phyloP scores from a whole-genome alignment of 108 stramenopile species.

The Cyclotella cryptica region DNA sequence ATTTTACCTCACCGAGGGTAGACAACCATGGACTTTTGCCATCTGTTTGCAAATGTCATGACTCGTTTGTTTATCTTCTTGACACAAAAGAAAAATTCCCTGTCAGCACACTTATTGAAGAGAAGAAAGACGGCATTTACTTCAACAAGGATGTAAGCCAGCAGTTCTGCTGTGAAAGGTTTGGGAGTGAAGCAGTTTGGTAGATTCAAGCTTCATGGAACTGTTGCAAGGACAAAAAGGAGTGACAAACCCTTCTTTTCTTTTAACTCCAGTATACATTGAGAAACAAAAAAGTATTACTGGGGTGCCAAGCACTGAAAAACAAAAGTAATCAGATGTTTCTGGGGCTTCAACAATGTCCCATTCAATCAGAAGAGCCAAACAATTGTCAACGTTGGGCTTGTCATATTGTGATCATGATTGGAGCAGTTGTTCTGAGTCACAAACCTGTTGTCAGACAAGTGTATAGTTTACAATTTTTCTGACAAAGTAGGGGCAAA shows the following conservation, averaged over 20 bases:
- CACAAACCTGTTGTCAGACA: background rate
- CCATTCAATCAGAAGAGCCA: background rate
- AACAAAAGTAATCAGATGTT: background rate
- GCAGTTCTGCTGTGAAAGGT: slow-evolving; percentile 8
- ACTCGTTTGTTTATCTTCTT: slow-evolving; percentile 6
- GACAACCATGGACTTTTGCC: slow-evolving; percentile 3
- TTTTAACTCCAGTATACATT: background rate
- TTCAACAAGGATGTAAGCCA: background rate
- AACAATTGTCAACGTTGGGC: background rate
- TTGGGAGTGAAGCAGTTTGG: slow-evolving; percentile 27
- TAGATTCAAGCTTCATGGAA: slow-evolving; percentile 21
- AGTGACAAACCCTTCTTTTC: background rate
- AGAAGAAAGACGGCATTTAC: slow-evolving; percentile 10
- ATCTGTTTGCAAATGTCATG: slow-evolving; percentile 19
- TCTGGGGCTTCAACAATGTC: background rate
- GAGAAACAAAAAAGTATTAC: background rate
- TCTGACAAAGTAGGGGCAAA: no score
- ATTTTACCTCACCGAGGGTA: background rate
- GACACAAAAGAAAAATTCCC: background rate
- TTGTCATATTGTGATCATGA: background rate
- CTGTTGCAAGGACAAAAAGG: background rate
- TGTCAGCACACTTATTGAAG: slow-evolving; percentile 5
- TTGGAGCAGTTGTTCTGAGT: background rate
- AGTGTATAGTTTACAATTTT: background rate
- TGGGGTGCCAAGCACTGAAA: background rate